Base-by-base conservation (phyloP, 1,284 basidiomycete genomes). In the Coriolopsis trogii region DNA sequence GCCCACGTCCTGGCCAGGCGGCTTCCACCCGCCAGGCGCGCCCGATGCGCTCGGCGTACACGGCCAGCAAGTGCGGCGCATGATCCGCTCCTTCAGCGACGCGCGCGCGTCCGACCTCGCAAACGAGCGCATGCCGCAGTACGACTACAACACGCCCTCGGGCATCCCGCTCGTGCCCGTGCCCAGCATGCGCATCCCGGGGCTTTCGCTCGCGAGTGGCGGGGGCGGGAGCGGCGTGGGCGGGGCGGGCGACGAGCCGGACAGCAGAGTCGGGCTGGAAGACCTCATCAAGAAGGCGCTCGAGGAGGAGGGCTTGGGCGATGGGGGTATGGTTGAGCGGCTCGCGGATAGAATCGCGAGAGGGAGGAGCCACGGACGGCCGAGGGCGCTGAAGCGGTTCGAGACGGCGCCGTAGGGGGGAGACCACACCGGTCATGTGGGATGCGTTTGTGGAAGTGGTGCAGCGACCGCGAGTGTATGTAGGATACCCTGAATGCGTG, bases 51-150 rank as follows among this genome's bases (percentile, higher is more conserved):
- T 88, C 28, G 74, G 75, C 40, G 82, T 85, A 39, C 78, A 82
- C 25, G 74, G 75, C 20, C 72, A 78, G 53, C 77, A 80, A 52
- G 86, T 97, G 70, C 87, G 87, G 68, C 84, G 88, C 56, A 83
- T 85, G 49, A 97, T 98, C 69, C 85, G 83, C 61, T 89, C 78
- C 63, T 99, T 98, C 71, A 91, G 89, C 64, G 95, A 98, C 66
- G 97, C 96, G 85, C 93, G 95, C 58, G 91, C 90, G 62, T 89
- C 89, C 29, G 96, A 99, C 73, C 79, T 95, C 52, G 85, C 88
- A 64, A 99, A 99, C 76, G 96, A 99, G 72, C 89, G 92, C 51
- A 73, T 98, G 44, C 96, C 96, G 8, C 70, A 72, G 59, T 82
- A 82, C 67, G 72, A 78, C 60, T 71, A 71, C 26, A 69, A 63